Base-by-base conservation (phyloP, 495 filamentous ascomycete species). In the Sordaria brevicollis region DNA sequence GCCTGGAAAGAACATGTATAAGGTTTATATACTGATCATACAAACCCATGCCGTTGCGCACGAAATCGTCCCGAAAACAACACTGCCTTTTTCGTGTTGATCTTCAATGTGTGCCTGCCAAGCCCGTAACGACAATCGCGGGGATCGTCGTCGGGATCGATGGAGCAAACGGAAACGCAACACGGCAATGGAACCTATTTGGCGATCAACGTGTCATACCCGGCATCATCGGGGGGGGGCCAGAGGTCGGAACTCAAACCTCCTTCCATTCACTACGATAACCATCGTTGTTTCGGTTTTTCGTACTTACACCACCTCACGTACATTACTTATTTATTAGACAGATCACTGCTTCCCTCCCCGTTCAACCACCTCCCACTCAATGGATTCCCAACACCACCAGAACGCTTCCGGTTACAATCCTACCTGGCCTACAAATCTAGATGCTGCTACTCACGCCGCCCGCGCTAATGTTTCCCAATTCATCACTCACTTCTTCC, bases 401-500 rank as follows among this genome's bases (percentile, higher is more conserved):
- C 43, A 57, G 13, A 57, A 31, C 25, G 11, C 49, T 13, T 57
- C 49, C 21, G 57, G 57, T 29, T 79, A 80, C 69, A 33, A 70
- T 34, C 74, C 78, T 6, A 65, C 54, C 29, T 80, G 76, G 70
- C 83, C 83, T 0, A 62, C n/a, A 39, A 71, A 72, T 38, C 57
- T 67, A 5, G 34, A 43, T 17, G n/a, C n/a, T n/a, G n/a, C n/a
- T n/a, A n/a, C 29, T 76, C 2, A 73, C 76, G 35, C 66, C 65
- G 35, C 74, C 69, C 10, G n/a, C 4, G 38, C 5, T n/a, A 7
- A n/a, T 17, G 54, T 81, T 49, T 75, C 74, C 65, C 17, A 68
- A 2, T 83, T 82, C 57, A 75, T 83, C 70, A 34, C 71, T 37
- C 34, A 54, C 8, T 83, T 83, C 71, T 83, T 77, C 72, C 70